These are phyloP conservation scores for Adansonia digitata DNA, from an alignment of 345 rosid genomes.

Conservation along the genomic window DNA sequence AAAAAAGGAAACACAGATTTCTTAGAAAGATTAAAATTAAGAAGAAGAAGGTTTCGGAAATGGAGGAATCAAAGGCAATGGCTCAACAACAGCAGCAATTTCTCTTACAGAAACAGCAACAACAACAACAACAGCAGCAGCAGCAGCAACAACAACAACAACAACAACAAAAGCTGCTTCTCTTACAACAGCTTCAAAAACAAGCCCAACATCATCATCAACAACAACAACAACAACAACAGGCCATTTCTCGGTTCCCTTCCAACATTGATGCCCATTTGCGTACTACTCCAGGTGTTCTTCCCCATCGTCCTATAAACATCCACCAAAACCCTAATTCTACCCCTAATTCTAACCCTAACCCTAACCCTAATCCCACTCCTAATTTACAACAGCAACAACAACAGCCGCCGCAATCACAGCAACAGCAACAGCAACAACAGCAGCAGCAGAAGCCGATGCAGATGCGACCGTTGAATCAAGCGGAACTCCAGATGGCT, in stretches of 20 bases:
- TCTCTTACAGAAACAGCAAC: conserved; percentile 24
- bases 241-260: conserved; percentile 88
- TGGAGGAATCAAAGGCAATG: conserved; percentile 60
- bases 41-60: not conserved
- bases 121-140: conserved; percentile 14
- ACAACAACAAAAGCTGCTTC: conserved; percentile 32
- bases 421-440: conserved; percentile 26
- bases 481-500: conserved; percentile 76
- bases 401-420: not conserved
- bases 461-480: conserved; percentile 59
- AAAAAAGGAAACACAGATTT: not conserved
- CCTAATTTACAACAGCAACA: conserved; percentile 28
- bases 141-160: conserved; percentile 30
- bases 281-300: conserved; percentile 49
- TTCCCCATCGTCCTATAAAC: conserved; percentile 42
- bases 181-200: conserved; percentile 55
- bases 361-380: conserved; percentile 14
- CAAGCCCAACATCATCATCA: conserved; percentile 40
- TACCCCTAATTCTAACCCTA: conserved; percentile 19
- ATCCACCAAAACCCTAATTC: conserved; percentile 39
- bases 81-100: conserved; percentile 46
- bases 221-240: conserved; percentile 75
- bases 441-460: conserved; percentile 55
- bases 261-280: conserved; percentile 90
- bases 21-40: not conserved